Conservation (phyloP, 2,329 filamentous ascomycete genomes). For the Trichoderma polysporum region DNA sequence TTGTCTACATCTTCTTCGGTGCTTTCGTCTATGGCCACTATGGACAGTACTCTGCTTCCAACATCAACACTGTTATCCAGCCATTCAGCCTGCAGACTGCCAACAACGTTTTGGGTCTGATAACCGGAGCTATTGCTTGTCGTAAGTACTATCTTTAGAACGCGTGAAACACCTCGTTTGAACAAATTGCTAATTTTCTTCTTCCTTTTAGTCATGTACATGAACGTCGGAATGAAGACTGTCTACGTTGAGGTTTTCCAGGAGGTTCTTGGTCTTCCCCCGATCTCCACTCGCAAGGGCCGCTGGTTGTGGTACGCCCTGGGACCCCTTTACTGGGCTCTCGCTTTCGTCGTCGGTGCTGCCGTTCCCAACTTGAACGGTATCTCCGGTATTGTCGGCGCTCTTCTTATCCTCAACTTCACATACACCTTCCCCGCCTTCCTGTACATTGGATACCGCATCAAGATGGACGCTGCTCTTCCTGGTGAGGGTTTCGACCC, state of each 20-base stretch:
- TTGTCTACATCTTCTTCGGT: constrained; percentile 19
- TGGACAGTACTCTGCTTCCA: constrained; percentile 18
- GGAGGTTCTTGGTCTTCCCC: constrained; percentile 5
- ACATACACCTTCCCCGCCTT: constrained; percentile 18
- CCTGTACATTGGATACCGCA: constrained; percentile 10
- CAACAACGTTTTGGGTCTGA: constrained; percentile 11
- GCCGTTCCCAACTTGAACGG: constrained; percentile 17
- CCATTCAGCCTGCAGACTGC: constrained; percentile 3
- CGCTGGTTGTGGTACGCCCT: constrained; percentile 17
- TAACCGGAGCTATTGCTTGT: constrained; percentile 14
- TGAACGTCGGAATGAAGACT: constrained; percentile 18
- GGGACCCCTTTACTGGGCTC: constrained; percentile 16
- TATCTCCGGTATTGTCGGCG: constrained; percentile 13
- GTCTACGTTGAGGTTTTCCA: constrained; percentile 17
- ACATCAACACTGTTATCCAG: constrained; percentile 14
- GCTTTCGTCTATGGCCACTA: constrained; percentile 18
- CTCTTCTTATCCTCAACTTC: constrained; percentile 18
- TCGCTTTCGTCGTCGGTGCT: constrained; percentile 14
- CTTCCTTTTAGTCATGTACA: constrained; percentile 5
- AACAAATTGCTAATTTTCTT: background rate
- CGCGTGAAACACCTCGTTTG: no score
- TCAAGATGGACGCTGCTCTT: constrained; percentile 4
- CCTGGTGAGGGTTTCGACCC: constrained; percentile 14
- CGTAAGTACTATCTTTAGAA: background rate
- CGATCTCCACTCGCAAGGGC: constrained; percentile 8